Conservation (phyloP, 495 filamentous ascomycete genomes). For the Echria macrotheca region DNA sequence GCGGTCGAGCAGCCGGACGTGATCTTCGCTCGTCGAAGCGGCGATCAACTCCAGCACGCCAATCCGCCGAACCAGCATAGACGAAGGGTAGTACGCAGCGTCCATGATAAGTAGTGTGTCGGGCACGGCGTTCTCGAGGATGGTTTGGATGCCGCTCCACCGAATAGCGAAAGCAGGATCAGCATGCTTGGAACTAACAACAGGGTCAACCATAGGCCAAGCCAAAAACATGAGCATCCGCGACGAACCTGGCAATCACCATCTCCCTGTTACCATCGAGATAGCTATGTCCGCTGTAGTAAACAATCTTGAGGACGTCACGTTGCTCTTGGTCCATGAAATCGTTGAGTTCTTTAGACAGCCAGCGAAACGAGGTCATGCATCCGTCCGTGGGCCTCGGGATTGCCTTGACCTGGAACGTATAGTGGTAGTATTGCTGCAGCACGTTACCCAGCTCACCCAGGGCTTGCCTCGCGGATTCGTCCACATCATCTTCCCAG, state of each 20-base stretch:
- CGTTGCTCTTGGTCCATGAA: constrained; percentile 41
- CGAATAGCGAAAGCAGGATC: constrained; percentile 36
- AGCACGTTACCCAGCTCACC: constrained; percentile 38
- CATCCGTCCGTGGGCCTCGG: constrained; percentile 35
- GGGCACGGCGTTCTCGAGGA: constrained; percentile 39
- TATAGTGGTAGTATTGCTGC: constrained; percentile 39
- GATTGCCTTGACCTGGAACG: constrained; percentile 36
- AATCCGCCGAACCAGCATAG: constrained; percentile 32
- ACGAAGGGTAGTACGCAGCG: constrained; percentile 42
- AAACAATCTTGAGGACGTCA: constrained; percentile 43
- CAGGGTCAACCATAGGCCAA: too few species aligned
- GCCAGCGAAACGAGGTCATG: constrained; percentile 38
- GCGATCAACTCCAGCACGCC: constrained; percentile 46
- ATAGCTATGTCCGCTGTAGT: constrained; percentile 44
- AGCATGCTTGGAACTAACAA: constrained; percentile 38
- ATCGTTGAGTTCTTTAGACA: constrained; percentile 35
- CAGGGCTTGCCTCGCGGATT: constrained; percentile 25
- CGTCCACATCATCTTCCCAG: constrained; percentile 44
- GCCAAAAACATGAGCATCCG: too few species aligned
- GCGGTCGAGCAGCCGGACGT: constrained; percentile 33
- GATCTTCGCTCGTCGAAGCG: constrained; percentile 42
- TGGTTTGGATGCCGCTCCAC: constrained; percentile 44
- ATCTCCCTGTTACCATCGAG: constrained; percentile 42
- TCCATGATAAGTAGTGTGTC: constrained; percentile 49
- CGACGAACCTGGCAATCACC: constrained; percentile 42